Conservation (phyloP, 306 rosid genomes). For the Benincasa hispida region DNA sequence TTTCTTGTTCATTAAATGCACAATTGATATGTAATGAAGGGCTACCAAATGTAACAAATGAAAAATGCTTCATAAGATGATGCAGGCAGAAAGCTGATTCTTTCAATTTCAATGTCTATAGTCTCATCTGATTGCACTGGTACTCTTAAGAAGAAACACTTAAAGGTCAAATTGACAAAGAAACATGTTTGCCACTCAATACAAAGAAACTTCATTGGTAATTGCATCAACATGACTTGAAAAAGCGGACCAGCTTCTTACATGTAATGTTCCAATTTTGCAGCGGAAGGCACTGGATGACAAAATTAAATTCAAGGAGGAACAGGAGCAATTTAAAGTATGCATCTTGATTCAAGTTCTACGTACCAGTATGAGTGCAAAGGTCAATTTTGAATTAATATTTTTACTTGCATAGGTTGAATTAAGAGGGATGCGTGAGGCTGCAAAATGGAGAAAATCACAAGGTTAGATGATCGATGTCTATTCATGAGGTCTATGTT, state of each 20-base stretch:
- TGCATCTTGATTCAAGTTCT: slow-evolving; percentile 1
- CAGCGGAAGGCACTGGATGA: slow-evolving; percentile 80
- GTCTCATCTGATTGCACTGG: neutral
- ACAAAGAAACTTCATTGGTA: neutral
- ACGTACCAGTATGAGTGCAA: neutral
- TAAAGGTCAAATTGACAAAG: neutral
- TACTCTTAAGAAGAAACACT: neutral
- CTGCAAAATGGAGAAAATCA: slow-evolving; percentile 84
- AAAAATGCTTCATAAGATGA: neutral
- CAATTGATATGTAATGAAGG: neutral
- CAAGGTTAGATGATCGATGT: slow-evolving; percentile 45
- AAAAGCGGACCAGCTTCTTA: neutral
- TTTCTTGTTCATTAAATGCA: neutral
- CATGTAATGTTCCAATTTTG: slow-evolving; percentile 19
- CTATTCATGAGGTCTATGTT: slow-evolving; percentile 1
- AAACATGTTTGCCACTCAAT: neutral
- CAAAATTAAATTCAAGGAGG: slow-evolving; percentile 71
- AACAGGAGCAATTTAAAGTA: slow-evolving; percentile 68
- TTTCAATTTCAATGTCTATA: neutral
- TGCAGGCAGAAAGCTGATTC: neutral
- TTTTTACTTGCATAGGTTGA: slow-evolving; percentile 42
- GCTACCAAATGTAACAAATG: neutral
- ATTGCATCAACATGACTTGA: neutral
- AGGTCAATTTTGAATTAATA: neutral
- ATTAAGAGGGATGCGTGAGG: slow-evolving; percentile 68